Evolutionary conservation across 805 yeast species (phyloP).

Genomic region (Candida ascalaphidarum): DNA sequence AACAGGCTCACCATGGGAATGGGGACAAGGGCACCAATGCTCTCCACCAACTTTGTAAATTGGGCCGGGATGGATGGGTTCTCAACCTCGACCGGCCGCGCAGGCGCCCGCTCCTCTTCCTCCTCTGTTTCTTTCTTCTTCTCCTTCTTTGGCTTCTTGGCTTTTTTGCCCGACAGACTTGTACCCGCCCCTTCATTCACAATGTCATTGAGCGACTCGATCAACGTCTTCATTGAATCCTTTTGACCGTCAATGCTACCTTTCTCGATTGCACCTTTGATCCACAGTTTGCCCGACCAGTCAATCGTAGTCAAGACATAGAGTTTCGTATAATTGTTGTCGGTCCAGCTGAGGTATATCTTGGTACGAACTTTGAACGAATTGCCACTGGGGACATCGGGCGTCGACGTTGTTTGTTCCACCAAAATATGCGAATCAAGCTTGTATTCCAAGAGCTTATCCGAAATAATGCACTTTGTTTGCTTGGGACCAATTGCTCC

Average conservation of each 20-base stretch:
- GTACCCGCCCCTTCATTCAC: conserved; percentile 4
- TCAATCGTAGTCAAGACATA: conserved; percentile 65
- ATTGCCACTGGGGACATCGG: conserved; percentile 91
- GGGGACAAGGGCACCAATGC: conserved; percentile 18
- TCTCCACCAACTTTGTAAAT: conserved; percentile 10
- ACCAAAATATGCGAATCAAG: conserved; percentile 49
- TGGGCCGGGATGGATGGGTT: conserved; percentile 8
- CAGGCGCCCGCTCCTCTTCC: conserved; percentile 1
- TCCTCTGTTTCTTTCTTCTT: conserved; percentile 5
- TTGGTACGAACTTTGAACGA: conserved; percentile 71
- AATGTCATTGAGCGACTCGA: conserved; percentile 4
- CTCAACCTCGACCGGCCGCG: background rate
- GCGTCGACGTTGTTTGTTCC: conserved; percentile 62
- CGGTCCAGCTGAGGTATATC: conserved; percentile 69
- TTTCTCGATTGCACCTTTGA: conserved; percentile 80
- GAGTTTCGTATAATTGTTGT: conserved; percentile 49
- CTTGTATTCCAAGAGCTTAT: conserved; percentile 55
- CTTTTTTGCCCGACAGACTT: conserved; percentile 2
- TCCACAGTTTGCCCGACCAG: conserved; percentile 92
- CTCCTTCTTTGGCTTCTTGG: conserved; percentile 4
- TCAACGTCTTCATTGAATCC: conserved; percentile 11
- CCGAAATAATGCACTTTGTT: conserved; percentile 56
- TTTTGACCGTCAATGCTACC: conserved; percentile 78
- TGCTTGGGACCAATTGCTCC: conserved; percentile 90
- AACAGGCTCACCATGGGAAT: conserved; percentile 15